Conservation (phyloP, 2,329 filamentous ascomycete species). For the Niveomyces coronatus region DNA sequence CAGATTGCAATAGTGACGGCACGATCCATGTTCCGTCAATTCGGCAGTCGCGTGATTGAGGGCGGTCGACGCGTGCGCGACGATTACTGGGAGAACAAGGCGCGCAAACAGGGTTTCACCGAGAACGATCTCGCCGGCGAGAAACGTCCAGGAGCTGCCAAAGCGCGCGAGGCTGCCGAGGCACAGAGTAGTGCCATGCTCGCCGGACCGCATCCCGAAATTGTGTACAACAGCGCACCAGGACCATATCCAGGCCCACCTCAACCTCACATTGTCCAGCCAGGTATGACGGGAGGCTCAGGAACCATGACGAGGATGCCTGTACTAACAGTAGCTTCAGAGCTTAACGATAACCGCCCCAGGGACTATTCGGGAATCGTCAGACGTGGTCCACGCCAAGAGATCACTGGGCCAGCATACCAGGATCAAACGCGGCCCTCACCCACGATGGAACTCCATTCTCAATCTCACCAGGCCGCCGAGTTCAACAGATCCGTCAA, state of each 20-base stretch:
- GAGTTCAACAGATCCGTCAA: conserved; percentile 84
- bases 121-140: conserved; percentile 93
- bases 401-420: conserved; percentile 78
- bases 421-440: conserved; percentile 75
- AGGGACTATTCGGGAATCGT: conserved; percentile 74
- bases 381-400: conserved; percentile 73
- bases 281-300: conserved; percentile 58
- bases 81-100: conserved; percentile 98
- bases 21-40: conserved; percentile 96
- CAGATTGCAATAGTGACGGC: conserved; percentile 98
- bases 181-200: conserved; percentile 54
- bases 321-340: conserved; percentile 73
- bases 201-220: conserved; percentile 66
- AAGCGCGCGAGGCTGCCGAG: conserved; percentile 72
- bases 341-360: conserved; percentile 65
- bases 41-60: conserved; percentile 86
- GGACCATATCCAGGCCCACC: conserved; percentile 55
- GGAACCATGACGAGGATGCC: conserved; percentile 64
- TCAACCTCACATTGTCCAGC: conserved; percentile 59
- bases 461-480: conserved; percentile 77
- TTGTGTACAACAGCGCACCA: conserved; percentile 73
- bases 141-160: conserved; percentile 86
- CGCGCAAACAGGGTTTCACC: conserved; percentile 93
- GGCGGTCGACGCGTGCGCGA: conserved; percentile 86
- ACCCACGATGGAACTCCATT: conserved; percentile 66